phyloP scores from a whole-genome alignment of 805 yeast genomes.

The Teunomyces barrocoloradensis region DNA sequence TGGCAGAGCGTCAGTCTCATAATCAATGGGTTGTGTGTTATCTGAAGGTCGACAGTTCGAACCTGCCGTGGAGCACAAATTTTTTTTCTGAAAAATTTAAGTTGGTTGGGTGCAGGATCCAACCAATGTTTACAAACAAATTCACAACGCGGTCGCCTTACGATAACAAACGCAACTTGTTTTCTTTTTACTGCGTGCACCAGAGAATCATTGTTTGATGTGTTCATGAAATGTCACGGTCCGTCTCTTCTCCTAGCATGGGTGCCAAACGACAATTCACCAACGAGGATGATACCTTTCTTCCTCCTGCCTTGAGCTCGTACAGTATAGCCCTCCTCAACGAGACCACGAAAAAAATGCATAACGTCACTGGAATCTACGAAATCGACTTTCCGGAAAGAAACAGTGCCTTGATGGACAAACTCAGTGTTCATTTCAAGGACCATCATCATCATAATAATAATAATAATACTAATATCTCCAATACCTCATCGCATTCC shows the following conservation, averaged over 20 bases:
- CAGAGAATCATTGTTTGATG: neutral
- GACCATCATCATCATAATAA: conserved; percentile 8
- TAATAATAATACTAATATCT: conserved; percentile 1
- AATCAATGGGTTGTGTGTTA: conserved; percentile 15
- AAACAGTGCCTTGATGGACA: conserved; percentile 21
- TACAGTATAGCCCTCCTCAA: conserved; percentile 55
- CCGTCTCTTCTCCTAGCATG: neutral
- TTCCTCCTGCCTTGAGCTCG: conserved; percentile 60
- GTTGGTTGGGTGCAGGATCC: conserved; percentile 2
- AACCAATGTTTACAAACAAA: conserved; percentile 5
- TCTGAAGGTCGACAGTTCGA: conserved; percentile 42
- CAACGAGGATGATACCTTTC: conserved; percentile 48
- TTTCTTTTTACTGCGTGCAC: neutral
- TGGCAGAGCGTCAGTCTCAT: conserved; percentile 22
- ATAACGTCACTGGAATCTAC: conserved; percentile 27
- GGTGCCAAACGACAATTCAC: conserved; percentile 10
- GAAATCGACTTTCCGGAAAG: conserved; percentile 31
- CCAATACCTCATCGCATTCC: conserved; percentile 4
- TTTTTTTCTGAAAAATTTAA: conserved; percentile 6
- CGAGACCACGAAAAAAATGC: conserved; percentile 16
- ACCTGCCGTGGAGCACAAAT: conserved; percentile 41
- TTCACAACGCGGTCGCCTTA: conserved; percentile 5
- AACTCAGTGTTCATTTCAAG: conserved; percentile 34
- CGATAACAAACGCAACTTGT: neutral
- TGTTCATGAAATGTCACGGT: neutral